Conservation (phyloP, 805 yeast genomes). For the Kluyveromyces nonfermentans region DNA sequence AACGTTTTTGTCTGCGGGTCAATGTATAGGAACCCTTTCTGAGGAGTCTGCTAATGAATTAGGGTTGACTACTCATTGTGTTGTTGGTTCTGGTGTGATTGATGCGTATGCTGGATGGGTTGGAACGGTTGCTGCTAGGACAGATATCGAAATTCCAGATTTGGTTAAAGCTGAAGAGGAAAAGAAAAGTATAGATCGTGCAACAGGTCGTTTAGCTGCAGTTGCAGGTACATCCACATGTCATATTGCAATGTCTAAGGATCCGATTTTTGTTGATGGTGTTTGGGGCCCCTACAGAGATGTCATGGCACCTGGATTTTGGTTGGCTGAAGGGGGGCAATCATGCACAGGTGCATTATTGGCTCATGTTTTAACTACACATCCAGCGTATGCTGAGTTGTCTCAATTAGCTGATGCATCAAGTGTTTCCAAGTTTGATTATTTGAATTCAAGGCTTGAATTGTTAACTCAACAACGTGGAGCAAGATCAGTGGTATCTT, state of each 20-base stretch:
- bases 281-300: conserved; percentile 99
- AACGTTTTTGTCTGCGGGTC: conserved; percentile 77
- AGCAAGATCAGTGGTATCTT: conserved; percentile 63
- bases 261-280: conserved; percentile 85
- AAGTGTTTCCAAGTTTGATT: conserved; percentile 70
- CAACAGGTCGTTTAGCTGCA: conserved; percentile 86
- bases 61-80: conserved; percentile 70
- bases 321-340: conserved; percentile 99
- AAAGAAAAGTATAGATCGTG: conserved; percentile 41
- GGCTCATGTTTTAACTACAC: conserved; percentile 78
- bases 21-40: conserved; percentile 67
- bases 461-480: conserved; percentile 45
- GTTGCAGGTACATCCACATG: conserved; percentile 99
- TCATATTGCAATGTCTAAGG: conserved; percentile 78
- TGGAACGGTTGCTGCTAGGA: conserved; percentile 92
- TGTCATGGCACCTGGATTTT: conserved; percentile 77
- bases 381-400: conserved; percentile 77
- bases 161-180: conserved; percentile 41
- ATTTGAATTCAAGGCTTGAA: conserved; percentile 67
- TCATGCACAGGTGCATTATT: conserved; percentile 92
- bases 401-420: conserved; percentile 58
- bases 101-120: conserved; percentile 99
- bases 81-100: conserved; percentile 91
- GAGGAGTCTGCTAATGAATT: conserved; percentile 64
- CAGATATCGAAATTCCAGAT: conserved; percentile 46